Conservation (phyloP, 768 basidiomycete genomes). For the Calocybe indica region DNA sequence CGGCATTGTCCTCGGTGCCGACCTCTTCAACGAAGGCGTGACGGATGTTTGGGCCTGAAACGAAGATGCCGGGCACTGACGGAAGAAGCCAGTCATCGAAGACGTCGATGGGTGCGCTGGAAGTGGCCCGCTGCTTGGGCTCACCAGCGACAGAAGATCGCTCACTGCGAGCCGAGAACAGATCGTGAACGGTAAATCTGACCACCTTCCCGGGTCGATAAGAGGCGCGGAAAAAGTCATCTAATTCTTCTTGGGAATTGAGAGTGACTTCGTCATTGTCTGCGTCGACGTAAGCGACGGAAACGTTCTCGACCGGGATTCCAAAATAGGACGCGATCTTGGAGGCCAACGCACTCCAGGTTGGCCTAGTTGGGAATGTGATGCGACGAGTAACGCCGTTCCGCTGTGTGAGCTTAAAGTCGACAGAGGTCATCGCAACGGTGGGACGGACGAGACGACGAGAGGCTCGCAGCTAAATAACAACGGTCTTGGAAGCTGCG, state of each 20-base stretch:
- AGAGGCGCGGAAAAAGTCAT: conserved; percentile 53
- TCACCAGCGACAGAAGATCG: conserved; percentile 24
- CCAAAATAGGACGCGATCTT: conserved; percentile 46
- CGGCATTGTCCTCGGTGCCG: conserved; percentile 26
- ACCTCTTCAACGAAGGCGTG: conserved; percentile 65
- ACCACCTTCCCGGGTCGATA: conserved; percentile 26
- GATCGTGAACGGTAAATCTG: conserved; percentile 62
- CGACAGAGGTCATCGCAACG: conserved; percentile 35
- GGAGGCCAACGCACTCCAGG: conserved; percentile 50
- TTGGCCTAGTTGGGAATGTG: conserved; percentile 43
- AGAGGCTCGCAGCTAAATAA: background rate
- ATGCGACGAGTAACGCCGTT: conserved; percentile 57
- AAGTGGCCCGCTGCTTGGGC: conserved; percentile 48
- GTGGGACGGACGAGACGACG: conserved; percentile 11
- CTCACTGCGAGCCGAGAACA: conserved; percentile 32
- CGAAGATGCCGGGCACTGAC: conserved; percentile 32
- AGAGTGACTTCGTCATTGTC: conserved; percentile 77
- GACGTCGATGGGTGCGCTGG: conserved; percentile 43
- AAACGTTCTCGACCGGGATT: conserved; percentile 54
- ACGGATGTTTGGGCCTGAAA: conserved; percentile 29
- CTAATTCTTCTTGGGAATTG: conserved; percentile 72
- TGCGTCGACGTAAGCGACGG: conserved; percentile 64
- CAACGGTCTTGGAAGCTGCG: conserved; percentile 11
- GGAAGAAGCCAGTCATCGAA: conserved; percentile 57
- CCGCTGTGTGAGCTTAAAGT: conserved; percentile 61